Conservation (phyloP, 2,329 filamentous ascomycete genomes). For the Aspergillus sp. region DNA sequence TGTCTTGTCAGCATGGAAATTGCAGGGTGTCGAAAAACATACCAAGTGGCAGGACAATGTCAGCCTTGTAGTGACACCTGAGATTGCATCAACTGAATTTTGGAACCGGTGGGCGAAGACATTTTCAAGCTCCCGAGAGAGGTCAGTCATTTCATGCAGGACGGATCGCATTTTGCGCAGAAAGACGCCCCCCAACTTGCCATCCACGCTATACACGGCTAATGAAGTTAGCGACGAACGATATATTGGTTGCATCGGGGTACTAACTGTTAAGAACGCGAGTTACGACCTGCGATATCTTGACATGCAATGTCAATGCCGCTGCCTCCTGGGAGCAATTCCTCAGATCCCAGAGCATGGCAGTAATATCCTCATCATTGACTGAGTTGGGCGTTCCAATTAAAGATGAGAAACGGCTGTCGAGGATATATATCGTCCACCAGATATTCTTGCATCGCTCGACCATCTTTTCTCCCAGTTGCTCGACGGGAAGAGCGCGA, state of each 20-base stretch:
- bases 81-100: conserved; percentile 30
- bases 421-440: conserved; percentile 52
- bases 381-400: conserved; percentile 49
- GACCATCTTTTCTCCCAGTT: conserved; percentile 40
- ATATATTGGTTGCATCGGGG: not conserved
- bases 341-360: conserved; percentile 36
- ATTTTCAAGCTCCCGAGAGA: conserved; percentile 29
- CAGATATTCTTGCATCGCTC: conserved; percentile 47
- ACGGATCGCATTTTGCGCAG: conserved; percentile 28
- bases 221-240: not conserved
- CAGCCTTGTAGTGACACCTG: conserved; percentile 29
- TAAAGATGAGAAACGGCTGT: conserved; percentile 49
- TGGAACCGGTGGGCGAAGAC: conserved; percentile 29
- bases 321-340: conserved; percentile 26
- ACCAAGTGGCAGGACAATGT: conserved; percentile 29
- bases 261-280: conserved; percentile 33
- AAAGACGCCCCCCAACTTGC: conserved; percentile 18
- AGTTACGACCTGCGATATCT: conserved; percentile 33
- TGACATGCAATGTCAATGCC: conserved; percentile 36
- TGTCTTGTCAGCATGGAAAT: not conserved
- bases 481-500: conserved; percentile 44
- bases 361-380: conserved; percentile 44
- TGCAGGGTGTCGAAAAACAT: not conserved
- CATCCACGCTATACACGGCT: conserved; percentile 32
- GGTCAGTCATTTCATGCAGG: conserved; percentile 24